Evolutionary conservation across 2,329 filamentous ascomycete genomes (phyloP).

Genomic region (Phialemonium atrogriseum): DNA sequence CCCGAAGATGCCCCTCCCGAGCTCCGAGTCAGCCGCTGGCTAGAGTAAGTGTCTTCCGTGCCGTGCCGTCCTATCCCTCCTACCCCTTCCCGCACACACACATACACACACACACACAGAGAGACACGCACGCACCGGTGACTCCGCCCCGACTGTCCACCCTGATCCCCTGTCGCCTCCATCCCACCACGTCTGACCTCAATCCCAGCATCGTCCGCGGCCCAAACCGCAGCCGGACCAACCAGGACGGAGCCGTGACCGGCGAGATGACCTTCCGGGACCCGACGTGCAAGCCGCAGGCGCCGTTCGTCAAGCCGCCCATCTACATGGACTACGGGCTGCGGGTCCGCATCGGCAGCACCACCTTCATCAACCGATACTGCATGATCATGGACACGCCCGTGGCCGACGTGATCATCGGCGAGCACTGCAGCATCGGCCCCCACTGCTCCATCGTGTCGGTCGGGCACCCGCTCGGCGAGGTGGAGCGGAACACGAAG

Average conservation of each 20-base stretch:
- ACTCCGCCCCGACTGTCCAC: too few relatives aligned
- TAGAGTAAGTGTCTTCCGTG: constrained; percentile 14
- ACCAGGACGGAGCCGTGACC: constrained; percentile 8
- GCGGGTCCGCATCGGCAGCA: constrained; percentile 19
- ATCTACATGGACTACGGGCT: constrained; percentile 24
- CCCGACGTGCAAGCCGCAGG: constrained; percentile 15
- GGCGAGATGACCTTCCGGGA: constrained; percentile 18
- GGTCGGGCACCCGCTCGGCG: constrained; percentile 18
- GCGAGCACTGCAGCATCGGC: constrained; percentile 21
- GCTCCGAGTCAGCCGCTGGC: constrained; percentile 15
- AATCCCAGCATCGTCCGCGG: constrained; percentile 16
- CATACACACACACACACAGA: too few relatives aligned
- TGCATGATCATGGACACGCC: constrained; percentile 26
- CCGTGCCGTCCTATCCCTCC: neutral
- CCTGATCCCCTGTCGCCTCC: too few relatives aligned
- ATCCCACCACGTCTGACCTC: neutral
- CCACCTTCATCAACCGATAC: constrained; percentile 23
- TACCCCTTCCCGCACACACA: neutral
- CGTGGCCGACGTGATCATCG: constrained; percentile 23
- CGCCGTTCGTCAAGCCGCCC: constrained; percentile 22
- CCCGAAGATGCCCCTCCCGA: constrained; percentile 19
- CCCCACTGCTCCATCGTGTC: constrained; percentile 20
- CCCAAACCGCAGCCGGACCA: constrained; percentile 12
- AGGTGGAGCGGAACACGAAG: constrained; percentile 15
- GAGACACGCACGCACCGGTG: too few relatives aligned